Percentiles rank a stretch among this genome's conserved stretches.
Conservation (phyloP, 768 basidiomycete species). For the Tremella mesenterica region DNA sequence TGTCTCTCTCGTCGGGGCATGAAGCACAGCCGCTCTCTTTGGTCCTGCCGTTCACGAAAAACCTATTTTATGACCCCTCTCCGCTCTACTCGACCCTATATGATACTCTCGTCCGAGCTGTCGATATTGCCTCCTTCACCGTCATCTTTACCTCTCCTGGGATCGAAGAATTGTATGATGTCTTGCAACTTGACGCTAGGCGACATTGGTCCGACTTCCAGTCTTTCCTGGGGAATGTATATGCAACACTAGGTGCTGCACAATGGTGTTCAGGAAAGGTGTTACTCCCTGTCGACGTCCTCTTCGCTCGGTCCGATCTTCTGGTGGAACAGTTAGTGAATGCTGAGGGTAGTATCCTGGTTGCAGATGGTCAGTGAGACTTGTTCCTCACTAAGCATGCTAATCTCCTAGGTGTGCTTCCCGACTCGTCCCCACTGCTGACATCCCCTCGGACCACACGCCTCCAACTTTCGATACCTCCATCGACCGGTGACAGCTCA, state of each 20-base stretch:
- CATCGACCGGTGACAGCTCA: neutral
- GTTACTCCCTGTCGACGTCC: constrained; percentile 67
- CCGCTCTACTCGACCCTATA: constrained; percentile 14
- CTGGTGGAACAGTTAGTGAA: neutral
- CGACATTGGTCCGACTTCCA: constrained; percentile 60
- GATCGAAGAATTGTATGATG: constrained; percentile 14
- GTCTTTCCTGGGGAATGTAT: constrained; percentile 67
- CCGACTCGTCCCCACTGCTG: neutral
- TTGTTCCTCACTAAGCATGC: neutral
- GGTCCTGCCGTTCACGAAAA: constrained; percentile 26
- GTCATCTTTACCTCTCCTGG: constrained; percentile 7
- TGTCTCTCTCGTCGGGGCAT: too few species aligned
- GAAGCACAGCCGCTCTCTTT: too few species aligned
- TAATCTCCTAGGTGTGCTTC: neutral
- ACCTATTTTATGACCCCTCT: neutral
- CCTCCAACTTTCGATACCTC: neutral
- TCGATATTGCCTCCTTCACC: neutral
- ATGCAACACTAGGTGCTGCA: constrained; percentile 63
- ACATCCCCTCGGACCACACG: neutral
- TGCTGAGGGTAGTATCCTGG: neutral
- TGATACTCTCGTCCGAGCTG: neutral
- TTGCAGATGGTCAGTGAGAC: neutral
- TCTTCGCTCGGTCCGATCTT: constrained; percentile 55
- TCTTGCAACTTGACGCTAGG: constrained; percentile 13
- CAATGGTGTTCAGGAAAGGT: constrained; percentile 59